Percentiles rank a stretch among this genome's conserved stretches.
phyloP scores from a whole-genome alignment of 208 protist species.

The Blechomonas ayalai region DNA sequence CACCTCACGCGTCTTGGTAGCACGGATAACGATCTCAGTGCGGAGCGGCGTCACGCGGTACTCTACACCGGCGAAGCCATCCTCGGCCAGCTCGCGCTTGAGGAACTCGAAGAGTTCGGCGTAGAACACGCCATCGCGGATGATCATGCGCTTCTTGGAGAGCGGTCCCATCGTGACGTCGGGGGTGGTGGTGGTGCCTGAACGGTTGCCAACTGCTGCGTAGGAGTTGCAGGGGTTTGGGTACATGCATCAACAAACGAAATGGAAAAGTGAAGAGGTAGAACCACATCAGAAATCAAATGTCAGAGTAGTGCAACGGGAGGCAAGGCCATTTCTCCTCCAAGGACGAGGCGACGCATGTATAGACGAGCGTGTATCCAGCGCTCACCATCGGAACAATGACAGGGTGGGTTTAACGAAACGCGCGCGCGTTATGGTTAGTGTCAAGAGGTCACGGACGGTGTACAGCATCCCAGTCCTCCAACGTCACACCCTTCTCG shows the following conservation, averaged over 20 bases:
- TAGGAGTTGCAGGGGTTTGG: too few species aligned
- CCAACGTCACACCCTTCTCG: too few species aligned
- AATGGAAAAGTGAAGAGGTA: too few species aligned
- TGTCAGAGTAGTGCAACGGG: not conserved
- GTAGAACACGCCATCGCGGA: conserved; percentile 99
- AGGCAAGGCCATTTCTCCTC: not conserved
- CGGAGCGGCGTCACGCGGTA: conserved; percentile 93
- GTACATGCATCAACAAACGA: too few species aligned
- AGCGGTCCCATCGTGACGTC: conserved; percentile 47
- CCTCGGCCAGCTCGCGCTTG: conserved; percentile 97
- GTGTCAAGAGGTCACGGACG: too few species aligned
- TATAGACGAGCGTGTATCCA: not conserved
- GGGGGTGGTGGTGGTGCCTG: not conserved
- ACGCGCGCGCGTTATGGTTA: too few species aligned
- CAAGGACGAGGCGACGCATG: conserved; percentile 3
- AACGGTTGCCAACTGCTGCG: conserved; percentile 7
- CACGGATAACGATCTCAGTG: conserved; percentile 99
- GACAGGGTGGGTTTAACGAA: too few species aligned
- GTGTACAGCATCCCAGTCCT: too few species aligned
- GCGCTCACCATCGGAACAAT: too few species aligned
- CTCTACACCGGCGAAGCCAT: conserved; percentile 96
- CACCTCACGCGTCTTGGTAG: conserved; percentile 95
- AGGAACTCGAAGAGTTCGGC: conserved; percentile 99
- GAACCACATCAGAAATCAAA: too few species aligned
- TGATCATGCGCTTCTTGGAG: conserved; percentile 95